Conservation (phyloP, 345 rosid species). For the Syzygium oleosum region DNA sequence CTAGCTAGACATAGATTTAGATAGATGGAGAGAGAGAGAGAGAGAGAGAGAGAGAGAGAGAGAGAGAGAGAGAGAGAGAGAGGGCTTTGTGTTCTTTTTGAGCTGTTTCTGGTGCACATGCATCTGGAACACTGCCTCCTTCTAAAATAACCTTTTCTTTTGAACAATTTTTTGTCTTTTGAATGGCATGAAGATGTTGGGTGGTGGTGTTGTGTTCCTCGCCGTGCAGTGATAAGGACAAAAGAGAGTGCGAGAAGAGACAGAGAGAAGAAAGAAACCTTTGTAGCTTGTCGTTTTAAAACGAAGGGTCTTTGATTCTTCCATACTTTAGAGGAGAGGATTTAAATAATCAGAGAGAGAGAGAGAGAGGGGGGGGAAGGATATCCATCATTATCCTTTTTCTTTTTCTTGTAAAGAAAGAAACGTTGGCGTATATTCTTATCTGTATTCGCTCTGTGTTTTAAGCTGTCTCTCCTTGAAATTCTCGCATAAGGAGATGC, state of each 20-base stretch:
- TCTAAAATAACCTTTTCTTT: background rate
- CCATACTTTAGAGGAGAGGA: background rate
- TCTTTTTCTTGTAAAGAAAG: background rate
- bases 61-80: background rate
- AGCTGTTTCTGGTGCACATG: background rate
- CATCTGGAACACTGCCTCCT: background rate
- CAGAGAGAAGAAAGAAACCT: constrained; percentile 33
- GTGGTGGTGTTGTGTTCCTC: background rate
- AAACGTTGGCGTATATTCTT: constrained; percentile 7
- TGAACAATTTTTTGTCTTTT: background rate
- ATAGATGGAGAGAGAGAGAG: background rate
- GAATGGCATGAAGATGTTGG: background rate
- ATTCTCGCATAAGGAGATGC: background rate
- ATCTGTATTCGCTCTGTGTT: constrained; percentile 37
- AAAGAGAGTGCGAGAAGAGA: constrained; percentile 43
- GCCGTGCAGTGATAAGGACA: constrained; percentile 31
- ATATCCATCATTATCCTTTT: background rate
- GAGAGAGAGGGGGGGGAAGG: background rate
- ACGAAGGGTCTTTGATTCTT: constrained; percentile 23
- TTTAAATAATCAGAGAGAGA: background rate
- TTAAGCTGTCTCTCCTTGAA: constrained; percentile 34
- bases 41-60: background rate
- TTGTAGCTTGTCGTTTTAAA: constrained; percentile 14
- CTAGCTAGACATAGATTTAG: background rate
- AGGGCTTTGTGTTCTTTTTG: background rate